Evolutionary conservation across 169 alveolate genomes (phyloP).

Genomic region (Plasmodium sp.): DNA sequence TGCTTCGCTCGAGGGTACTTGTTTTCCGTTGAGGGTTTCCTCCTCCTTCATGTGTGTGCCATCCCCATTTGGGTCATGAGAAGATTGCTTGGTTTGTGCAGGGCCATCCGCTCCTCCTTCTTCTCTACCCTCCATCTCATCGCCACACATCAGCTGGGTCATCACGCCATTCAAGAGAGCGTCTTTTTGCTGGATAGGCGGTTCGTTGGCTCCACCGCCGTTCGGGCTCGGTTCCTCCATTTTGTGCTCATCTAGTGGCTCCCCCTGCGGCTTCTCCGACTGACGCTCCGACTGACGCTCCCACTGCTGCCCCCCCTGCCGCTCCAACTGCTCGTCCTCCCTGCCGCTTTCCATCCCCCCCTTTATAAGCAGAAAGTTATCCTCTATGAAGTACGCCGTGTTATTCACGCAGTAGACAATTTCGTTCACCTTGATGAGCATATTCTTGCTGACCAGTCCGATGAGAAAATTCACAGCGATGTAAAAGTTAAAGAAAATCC

Average conservation of each 20-base stretch:
- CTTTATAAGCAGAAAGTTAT: not conserved
- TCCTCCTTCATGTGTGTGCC: not conserved
- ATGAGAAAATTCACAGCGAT: conserved; percentile 35
- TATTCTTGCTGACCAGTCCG: conserved; percentile 24
- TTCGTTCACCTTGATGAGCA: conserved; percentile 43
- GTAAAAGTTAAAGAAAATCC: conserved; percentile 60
- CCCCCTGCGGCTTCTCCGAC: not conserved
- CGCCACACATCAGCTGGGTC: not conserved
- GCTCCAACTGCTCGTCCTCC: not conserved
- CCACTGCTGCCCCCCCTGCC: not conserved
- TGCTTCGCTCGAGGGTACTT: not conserved
- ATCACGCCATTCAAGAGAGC: not conserved
- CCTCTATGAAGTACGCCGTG: not conserved
- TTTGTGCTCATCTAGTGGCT: not conserved
- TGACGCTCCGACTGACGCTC: not conserved
- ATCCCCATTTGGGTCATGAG: not conserved
- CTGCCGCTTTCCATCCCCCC: not conserved
- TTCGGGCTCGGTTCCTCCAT: not conserved
- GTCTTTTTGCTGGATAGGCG: not conserved
- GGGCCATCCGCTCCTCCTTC: not conserved
- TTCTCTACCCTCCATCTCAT: not conserved
- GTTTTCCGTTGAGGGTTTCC: not conserved
- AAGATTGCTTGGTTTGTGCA: not conserved
- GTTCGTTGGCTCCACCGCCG: not conserved
- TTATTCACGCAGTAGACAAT: conserved; percentile 10